These are phyloP conservation scores for Alternaria sp. DNA, from an alignment of 2,329 filamentous ascomycete species.

Conservation along the genomic window DNA sequence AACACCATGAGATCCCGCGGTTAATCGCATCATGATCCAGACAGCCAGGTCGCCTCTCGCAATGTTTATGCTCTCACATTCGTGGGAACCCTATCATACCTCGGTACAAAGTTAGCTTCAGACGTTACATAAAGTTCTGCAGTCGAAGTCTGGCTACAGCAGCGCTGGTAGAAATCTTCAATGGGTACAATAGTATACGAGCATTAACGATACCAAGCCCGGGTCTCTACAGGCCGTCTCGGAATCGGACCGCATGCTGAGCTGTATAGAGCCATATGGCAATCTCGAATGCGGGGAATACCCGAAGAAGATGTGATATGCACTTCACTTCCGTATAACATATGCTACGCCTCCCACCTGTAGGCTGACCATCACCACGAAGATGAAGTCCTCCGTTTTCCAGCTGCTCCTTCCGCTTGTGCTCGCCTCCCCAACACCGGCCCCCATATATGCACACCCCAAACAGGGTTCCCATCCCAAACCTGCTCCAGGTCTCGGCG, in stretches of 20 bases:
- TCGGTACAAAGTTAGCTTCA: neutral
- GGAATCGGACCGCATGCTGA: neutral
- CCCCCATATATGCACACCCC: neutral
- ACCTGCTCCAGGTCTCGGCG: slow-evolving; percentile 51
- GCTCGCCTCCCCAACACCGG: slow-evolving; percentile 23
- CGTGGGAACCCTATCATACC: neutral
- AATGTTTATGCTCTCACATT: neutral
- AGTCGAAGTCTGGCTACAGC: neutral
- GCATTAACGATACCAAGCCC: neutral
- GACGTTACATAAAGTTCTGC: neutral
- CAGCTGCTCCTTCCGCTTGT: slow-evolving; percentile 25
- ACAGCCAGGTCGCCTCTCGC: neutral
- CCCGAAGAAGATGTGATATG: neutral
- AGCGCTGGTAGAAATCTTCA: neutral
- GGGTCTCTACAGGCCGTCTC: neutral
- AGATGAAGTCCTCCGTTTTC: slow-evolving; percentile 34
- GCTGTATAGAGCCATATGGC: neutral
- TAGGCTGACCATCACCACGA: neutral
- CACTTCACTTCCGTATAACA: neutral
- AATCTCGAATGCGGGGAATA: neutral
- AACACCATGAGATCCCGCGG: neutral
- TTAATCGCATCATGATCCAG: neutral
- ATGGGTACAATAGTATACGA: neutral
- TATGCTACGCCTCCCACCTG: neutral
- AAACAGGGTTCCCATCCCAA: slow-evolving; percentile 9